phyloP scores from a whole-genome alignment of 805 yeast species.

The Maudiozyma saulgeensis region DNA sequence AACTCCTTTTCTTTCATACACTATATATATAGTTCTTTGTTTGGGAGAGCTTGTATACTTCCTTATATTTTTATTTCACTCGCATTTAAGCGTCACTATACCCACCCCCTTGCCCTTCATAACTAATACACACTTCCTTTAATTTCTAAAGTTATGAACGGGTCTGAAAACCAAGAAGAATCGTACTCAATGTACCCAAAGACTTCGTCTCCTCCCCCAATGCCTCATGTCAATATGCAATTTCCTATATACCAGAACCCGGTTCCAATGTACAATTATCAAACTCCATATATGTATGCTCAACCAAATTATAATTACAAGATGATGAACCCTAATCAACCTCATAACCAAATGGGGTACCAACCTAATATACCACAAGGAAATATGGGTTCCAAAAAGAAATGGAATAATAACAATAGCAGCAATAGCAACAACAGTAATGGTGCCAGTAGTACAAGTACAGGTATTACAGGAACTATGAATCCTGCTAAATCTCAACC shows the following conservation, averaged over 20 bases:
- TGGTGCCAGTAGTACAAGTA: not conserved
- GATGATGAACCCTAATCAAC: constrained; percentile 17
- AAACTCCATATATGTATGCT: constrained; percentile 22
- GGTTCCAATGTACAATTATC: constrained; percentile 24
- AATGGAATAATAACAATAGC: constrained; percentile 13
- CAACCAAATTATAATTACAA: constrained; percentile 22
- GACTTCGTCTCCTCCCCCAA: constrained; percentile 25
- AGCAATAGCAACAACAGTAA: constrained; percentile 1
- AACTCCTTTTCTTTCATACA: too few species aligned
- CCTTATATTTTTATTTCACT: too few species aligned
- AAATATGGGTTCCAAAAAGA: constrained; percentile 16
- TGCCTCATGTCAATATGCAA: constrained; percentile 25
- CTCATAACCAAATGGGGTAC: constrained; percentile 21
- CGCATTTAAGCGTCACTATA: too few species aligned
- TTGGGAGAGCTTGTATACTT: too few species aligned
- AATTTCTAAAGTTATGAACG: constrained; percentile 1
- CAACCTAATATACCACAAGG: constrained; percentile 10
- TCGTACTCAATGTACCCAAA: constrained; percentile 30
- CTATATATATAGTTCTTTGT: too few species aligned
- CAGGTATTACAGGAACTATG: constrained; percentile 1
- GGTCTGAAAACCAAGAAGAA: constrained; percentile 18
- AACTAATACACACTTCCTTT: too few species aligned
- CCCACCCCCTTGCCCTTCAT: too few species aligned
- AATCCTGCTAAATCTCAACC: constrained; percentile 9
- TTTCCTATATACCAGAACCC: constrained; percentile 22